Evolutionary conservation across 2,329 filamentous ascomycete genomes (phyloP).

Genomic region (Bipolaris oryzae): DNA sequence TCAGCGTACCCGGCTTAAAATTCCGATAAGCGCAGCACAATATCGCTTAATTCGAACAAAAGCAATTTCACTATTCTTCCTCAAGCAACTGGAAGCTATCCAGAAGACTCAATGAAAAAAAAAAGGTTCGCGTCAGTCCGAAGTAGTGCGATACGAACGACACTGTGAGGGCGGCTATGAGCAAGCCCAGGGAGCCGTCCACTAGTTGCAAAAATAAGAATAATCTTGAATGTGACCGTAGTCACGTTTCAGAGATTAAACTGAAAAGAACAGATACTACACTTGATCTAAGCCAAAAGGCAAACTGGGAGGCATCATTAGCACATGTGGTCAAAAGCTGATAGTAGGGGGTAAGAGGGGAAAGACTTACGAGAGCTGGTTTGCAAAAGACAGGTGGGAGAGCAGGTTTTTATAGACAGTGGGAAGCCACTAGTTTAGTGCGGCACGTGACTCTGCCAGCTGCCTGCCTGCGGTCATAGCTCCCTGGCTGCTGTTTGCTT

Average conservation of each 20-base stretch:
- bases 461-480: background rate
- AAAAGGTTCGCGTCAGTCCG: background rate
- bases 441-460: background rate
- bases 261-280: background rate
- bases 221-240: slow-evolving; percentile 2
- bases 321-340: background rate
- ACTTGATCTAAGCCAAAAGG: slow-evolving; percentile 14
- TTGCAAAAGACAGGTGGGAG: background rate
- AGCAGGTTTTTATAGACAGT: background rate
- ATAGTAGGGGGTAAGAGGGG: background rate
- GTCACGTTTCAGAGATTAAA: slow-evolving; percentile 4
- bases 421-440: background rate
- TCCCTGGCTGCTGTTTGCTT: background rate
- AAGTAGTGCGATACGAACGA: background rate
- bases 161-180: slow-evolving; percentile 3
- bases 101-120: slow-evolving; percentile 3
- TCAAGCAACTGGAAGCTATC: background rate
- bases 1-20: too few species aligned
- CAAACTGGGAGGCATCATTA: background rate
- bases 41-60: too few species aligned
- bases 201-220: slow-evolving; percentile 2
- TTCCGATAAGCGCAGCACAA: too few species aligned
- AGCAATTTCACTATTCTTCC: too few species aligned
- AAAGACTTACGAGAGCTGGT: slow-evolving; percentile 5
- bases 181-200: slow-evolving; percentile 4